A percentile compares a stretch with the other conserved stretches of the same genome.
Evolutionary conservation across 75 land plant genomes (phyloP).

Genomic region (Chamaecyparis obtusa): DNA sequence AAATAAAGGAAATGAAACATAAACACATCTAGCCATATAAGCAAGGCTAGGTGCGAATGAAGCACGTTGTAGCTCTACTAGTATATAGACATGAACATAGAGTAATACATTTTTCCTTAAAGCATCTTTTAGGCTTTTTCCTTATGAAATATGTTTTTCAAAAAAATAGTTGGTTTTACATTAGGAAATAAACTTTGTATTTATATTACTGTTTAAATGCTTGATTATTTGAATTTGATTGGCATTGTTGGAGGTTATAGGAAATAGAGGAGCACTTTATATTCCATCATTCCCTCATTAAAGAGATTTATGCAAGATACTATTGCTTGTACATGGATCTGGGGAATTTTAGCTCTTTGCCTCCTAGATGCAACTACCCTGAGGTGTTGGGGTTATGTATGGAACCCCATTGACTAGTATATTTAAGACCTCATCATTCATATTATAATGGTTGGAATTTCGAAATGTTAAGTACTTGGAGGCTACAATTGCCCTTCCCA

Average conservation of each 20-base stretch:
- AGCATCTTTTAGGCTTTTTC: background rate
- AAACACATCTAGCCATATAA: background rate
- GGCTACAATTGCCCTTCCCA: background rate
- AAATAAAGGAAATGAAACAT: background rate
- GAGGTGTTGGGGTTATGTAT: background rate
- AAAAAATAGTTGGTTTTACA: background rate
- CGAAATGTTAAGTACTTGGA: background rate
- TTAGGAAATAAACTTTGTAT: background rate
- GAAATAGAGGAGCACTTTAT: background rate
- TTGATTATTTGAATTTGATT: background rate
- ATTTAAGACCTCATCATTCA: background rate
- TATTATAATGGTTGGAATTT: background rate
- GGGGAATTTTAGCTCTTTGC: background rate
- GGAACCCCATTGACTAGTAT: background rate
- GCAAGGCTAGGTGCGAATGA: background rate
- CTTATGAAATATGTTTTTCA: background rate
- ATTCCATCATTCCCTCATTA: background rate
- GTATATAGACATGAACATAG: background rate
- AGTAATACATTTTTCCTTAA: background rate
- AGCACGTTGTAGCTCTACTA: background rate
- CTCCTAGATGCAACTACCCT: background rate
- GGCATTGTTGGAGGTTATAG: background rate
- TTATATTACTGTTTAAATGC: too few species aligned
- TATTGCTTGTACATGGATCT: background rate
- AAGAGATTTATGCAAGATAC: background rate